phyloP scores from a whole-genome alignment of 202 grass and related monocot species.

The Hordeum pubiflorum region DNA sequence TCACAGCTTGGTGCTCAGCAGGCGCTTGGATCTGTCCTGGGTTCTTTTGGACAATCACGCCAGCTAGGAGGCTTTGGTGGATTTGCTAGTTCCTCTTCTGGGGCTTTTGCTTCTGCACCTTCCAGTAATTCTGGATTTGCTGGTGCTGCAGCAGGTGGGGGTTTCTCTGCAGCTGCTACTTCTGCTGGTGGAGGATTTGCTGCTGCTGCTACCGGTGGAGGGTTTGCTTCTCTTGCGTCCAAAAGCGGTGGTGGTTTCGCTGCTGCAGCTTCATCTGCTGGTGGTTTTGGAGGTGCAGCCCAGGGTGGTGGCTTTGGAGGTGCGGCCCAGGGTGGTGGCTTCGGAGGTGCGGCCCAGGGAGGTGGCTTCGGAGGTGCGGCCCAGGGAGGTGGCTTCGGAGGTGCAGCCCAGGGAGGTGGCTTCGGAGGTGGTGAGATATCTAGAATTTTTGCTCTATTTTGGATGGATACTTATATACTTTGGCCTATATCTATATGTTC shows the following conservation, averaged over 20 bases:
- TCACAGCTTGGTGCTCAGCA: conserved; percentile 80
- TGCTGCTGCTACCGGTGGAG: conserved; percentile 35
- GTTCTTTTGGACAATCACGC: conserved; percentile 88
- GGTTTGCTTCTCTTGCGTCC: conserved; percentile 56
- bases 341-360: background rate
- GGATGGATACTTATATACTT: background rate
- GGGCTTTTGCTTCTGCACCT: conserved; percentile 48
- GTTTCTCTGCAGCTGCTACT: conserved; percentile 54
- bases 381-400: conserved; percentile 34
- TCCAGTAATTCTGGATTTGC: conserved; percentile 57
- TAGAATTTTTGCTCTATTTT: conserved; percentile 14
- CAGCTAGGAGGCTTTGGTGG: conserved; percentile 69
- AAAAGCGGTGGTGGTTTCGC: conserved; percentile 54
- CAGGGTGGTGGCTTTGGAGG: conserved; percentile 33
- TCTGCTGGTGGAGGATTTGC: conserved; percentile 47
- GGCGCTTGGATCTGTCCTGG: conserved; percentile 72
- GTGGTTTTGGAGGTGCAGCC: conserved; percentile 40
- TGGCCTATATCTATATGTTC: background rate
- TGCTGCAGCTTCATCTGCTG: conserved; percentile 31
- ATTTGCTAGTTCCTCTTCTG: conserved; percentile 49
- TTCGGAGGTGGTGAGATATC: conserved; percentile 52
- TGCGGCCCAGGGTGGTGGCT: conserved; percentile 7
- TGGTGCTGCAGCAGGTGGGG: conserved; percentile 53
- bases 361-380: background rate
- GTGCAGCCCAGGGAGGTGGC: conserved; percentile 33